Conservation (phyloP, 768 basidiomycete genomes). For the Boletus sp. region DNA sequence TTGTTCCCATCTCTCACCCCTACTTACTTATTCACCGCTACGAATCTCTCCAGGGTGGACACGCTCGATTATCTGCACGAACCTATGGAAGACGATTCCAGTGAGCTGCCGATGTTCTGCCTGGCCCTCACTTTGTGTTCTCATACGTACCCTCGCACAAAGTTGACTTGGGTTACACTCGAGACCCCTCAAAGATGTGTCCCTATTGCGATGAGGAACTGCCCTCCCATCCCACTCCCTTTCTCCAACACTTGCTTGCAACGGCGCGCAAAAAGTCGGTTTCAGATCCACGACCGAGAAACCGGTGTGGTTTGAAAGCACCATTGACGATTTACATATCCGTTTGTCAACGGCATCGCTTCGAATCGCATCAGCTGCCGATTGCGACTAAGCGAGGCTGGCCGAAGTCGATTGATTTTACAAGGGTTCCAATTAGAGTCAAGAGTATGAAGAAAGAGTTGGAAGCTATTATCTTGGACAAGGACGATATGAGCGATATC, state of each 20-base stretch:
- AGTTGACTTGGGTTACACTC: slow-evolving; percentile 51
- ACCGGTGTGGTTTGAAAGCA: slow-evolving; percentile 60
- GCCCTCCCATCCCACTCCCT: slow-evolving; percentile 58
- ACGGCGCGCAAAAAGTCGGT: slow-evolving; percentile 51
- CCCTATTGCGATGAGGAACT: slow-evolving; percentile 77
- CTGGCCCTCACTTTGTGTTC: not conserved
- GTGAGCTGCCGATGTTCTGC: slow-evolving; percentile 28
- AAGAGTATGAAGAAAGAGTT: slow-evolving; percentile 46
- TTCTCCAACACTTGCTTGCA: slow-evolving; percentile 51
- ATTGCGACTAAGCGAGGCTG: slow-evolving; percentile 69
- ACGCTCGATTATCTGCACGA: slow-evolving; percentile 17
- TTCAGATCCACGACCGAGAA: slow-evolving; percentile 62
- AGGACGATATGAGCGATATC: slow-evolving; percentile 23
- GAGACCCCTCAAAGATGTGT: slow-evolving; percentile 68
- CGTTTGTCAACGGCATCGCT: slow-evolving; percentile 75
- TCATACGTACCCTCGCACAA: not conserved
- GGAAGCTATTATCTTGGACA: slow-evolving; percentile 50
- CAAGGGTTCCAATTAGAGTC: slow-evolving; percentile 50
- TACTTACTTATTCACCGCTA: slow-evolving; percentile 1
- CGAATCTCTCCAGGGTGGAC: slow-evolving; percentile 6
- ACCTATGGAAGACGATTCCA: slow-evolving; percentile 38
- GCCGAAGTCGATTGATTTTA: slow-evolving; percentile 73
- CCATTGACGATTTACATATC: slow-evolving; percentile 52
- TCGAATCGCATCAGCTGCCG: slow-evolving; percentile 71
- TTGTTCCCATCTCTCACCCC: slow-evolving; percentile 6